Base-by-base conservation (phyloP, 2,329 filamentous ascomycete species). In the Penicillium sp. region DNA sequence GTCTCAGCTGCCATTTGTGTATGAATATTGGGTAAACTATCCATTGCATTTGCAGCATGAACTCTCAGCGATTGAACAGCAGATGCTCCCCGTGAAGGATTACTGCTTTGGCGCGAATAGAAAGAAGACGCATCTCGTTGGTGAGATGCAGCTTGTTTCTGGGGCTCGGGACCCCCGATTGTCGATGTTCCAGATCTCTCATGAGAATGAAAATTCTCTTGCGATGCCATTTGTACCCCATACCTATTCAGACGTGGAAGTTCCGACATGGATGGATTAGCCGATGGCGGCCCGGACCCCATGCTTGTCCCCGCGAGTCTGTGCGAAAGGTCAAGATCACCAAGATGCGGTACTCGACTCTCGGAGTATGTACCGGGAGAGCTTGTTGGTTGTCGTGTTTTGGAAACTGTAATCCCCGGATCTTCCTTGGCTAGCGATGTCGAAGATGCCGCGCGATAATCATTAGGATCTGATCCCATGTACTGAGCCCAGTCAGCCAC, bases 251-350 rank as follows among this genome's bases (percentile, higher is more conserved):
- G 35, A 29, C 53, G 60, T 15, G 61, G 49, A n/a, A 63, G 47
- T 17, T 67, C 66, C 15, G 65, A 60, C n/a, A 65, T 57, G 8
- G 67, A 69, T 25, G 61, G 59, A 44, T 64, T 65, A 47, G 50
- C 55, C 6, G 68, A 68, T 25, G 59, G 43, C 15, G 61, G 36
- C 3, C 47, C 61, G 38, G 70, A 65, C 12, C 66, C 65, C 13
- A 63, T 58, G 17, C 62, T 63, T 23, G 64, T 58, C 12, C 67
- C 68, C 7, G 64, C 67, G 8, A 73, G 64, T 38, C 60, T 60
- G 31, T 66, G 61, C 2, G 70, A 65, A 39, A 73, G 73, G 36
- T 68, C 65, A 54, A 73, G 58, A 17, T 71, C 69, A 25, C 55
- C 62, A 19, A 73, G 59, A 38, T 72, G 67, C 38, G 72, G 52